These are phyloP conservation scores for Alternaria burnsii DNA, from an alignment of 2,329 filamentous ascomycete genomes.

Conservation along the genomic window DNA sequence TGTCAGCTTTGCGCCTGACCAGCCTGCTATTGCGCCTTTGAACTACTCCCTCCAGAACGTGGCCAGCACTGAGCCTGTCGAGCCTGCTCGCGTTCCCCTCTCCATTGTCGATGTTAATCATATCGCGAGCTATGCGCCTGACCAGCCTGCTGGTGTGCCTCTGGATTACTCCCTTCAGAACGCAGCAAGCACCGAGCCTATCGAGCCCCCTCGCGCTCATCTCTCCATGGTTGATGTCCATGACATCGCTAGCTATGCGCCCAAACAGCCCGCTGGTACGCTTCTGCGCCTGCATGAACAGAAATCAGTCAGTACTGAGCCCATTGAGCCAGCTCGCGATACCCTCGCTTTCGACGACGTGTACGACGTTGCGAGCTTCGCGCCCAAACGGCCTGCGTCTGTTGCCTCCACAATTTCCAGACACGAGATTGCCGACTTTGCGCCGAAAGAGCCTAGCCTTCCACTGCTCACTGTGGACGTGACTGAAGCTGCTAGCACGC, in stretches of 20 bases:
- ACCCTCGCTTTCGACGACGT: neutral
- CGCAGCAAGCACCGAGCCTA: neutral
- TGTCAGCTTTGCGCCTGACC: neutral
- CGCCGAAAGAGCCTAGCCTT: neutral
- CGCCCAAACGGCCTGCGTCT: neutral
- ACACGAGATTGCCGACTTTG: conserved; percentile 1
- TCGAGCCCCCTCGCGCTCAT: neutral
- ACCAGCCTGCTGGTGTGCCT: neutral
- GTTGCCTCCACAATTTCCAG: neutral
- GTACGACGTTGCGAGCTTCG: neutral
- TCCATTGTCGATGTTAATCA: neutral
- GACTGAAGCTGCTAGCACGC: conserved; percentile 9
- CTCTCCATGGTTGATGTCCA: neutral
- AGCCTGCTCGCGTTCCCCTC: neutral
- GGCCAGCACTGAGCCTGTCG: neutral
- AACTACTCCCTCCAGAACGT: neutral
- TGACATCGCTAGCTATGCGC: neutral
- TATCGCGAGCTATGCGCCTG: neutral
- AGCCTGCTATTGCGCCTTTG: neutral
- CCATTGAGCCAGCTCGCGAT: neutral
- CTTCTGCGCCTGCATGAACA: neutral
- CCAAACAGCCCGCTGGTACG: neutral
- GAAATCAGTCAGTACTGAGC: neutral
- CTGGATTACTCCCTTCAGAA: neutral
- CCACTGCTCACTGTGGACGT: conserved; percentile 3